phyloP scores from a whole-genome alignment of 352 stramenopile species.

The Phytophthora multivora region DNA sequence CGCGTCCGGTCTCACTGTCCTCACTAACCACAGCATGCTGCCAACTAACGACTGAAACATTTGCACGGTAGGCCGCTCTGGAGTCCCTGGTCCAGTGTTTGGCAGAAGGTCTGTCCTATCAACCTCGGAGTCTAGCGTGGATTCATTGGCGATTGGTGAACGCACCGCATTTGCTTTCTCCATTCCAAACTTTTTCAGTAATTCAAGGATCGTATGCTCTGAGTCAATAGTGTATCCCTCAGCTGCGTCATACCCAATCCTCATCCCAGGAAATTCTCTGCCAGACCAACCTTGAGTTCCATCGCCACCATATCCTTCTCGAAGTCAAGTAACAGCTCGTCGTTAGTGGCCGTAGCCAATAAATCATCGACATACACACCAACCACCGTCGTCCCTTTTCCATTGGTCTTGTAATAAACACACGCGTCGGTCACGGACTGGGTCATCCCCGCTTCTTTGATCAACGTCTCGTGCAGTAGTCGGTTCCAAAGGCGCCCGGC shows the following conservation, averaged over 20 bases:
- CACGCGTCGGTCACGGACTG: not conserved
- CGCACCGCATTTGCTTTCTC: not conserved
- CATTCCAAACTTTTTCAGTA: not conserved
- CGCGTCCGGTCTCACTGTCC: not conserved
- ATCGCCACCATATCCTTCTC: not conserved
- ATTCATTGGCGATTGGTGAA: not conserved
- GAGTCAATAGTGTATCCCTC: not conserved
- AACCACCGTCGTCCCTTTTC: not conserved
- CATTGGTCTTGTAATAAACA: not conserved
- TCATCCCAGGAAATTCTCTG: constrained; percentile 1
- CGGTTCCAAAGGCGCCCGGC: not conserved
- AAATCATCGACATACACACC: not conserved
- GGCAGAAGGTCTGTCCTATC: not conserved
- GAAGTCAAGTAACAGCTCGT: not conserved
- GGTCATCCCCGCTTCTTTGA: not conserved
- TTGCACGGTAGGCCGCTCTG: not conserved
- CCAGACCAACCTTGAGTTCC: not conserved
- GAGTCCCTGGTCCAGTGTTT: not conserved
- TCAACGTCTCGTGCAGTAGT: not conserved
- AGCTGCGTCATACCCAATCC: not conserved
- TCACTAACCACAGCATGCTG: not conserved
- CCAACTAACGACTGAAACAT: not conserved
- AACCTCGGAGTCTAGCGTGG: not conserved
- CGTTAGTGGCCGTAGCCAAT: not conserved
- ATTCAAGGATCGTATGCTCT: not conserved